Conservation (phyloP, 2,329 filamentous ascomycete species). For the Neocatenulostroma microsporum region DNA sequence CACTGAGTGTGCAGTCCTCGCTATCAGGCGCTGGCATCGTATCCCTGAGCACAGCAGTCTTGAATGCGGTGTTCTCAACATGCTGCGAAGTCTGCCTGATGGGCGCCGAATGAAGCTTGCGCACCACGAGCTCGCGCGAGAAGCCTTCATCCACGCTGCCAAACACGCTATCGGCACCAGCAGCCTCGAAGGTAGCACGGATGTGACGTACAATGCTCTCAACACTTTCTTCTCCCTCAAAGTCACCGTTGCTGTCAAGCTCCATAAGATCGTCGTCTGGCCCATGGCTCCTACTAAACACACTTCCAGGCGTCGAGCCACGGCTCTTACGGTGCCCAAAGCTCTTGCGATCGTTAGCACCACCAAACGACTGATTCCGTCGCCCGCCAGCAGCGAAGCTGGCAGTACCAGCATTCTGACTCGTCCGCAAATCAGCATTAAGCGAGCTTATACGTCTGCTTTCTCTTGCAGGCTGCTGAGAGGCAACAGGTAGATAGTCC, state of each 20-base stretch:
- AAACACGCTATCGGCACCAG: conserved; percentile 25
- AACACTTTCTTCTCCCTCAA: conserved; percentile 21
- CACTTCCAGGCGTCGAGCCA: conserved; percentile 49
- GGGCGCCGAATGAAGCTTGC: conserved; percentile 25
- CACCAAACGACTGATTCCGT: conserved; percentile 63
- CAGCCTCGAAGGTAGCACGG: conserved; percentile 23
- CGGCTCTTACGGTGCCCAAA: conserved; percentile 44
- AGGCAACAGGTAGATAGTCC: conserved; percentile 35
- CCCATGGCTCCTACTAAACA: conserved; percentile 26
- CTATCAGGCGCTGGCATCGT: neutral
- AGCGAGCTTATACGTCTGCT: conserved; percentile 85
- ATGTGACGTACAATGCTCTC: conserved; percentile 24
- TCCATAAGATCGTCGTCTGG: conserved; percentile 31
- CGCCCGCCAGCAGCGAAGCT: conserved; percentile 50
- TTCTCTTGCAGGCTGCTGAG: conserved; percentile 46
- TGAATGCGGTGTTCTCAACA: neutral
- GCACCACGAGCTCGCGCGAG: conserved; percentile 28
- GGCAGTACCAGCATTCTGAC: conserved; percentile 33
- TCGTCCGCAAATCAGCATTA: conserved; percentile 48
- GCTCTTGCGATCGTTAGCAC: conserved; percentile 56
- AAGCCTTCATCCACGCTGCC: conserved; percentile 25
- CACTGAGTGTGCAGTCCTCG: conserved; percentile 15
- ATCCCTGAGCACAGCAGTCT: conserved; percentile 8
- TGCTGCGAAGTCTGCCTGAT: neutral
- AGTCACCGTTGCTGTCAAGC: conserved; percentile 22